phyloP scores from a whole-genome alignment of 2,329 filamentous ascomycete species.

The Stagonosporopsis rhizophila region DNA sequence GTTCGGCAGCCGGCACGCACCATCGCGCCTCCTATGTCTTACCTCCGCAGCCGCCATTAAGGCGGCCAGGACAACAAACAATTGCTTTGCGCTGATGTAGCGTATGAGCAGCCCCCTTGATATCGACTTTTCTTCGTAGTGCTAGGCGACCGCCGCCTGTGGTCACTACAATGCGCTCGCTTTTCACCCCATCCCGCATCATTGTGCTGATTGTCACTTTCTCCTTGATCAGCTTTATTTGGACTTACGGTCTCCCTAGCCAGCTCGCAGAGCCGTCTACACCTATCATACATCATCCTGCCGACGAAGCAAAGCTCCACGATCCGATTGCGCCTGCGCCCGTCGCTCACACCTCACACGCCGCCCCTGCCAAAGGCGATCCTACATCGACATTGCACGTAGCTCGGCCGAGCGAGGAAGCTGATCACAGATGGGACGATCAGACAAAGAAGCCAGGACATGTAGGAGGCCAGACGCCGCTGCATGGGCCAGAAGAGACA shows the following conservation, averaged over 20 bases:
- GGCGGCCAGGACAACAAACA: not conserved
- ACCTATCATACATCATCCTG: conserved; percentile 36
- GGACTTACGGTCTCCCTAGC: conserved; percentile 39
- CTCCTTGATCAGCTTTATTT: conserved; percentile 42
- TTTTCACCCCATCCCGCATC: conserved; percentile 43
- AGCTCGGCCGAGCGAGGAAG: conserved; percentile 17
- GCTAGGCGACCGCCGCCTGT: conserved; percentile 4
- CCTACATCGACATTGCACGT: conserved; percentile 2
- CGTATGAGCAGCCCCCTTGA: not conserved
- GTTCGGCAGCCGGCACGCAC: conserved; percentile 8
- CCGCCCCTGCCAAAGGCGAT: conserved; percentile 1
- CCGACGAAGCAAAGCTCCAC: conserved; percentile 28
- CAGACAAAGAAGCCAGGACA: conserved; percentile 5
- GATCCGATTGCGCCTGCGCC: conserved; percentile 32
- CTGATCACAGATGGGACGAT: conserved; percentile 27
- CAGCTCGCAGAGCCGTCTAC: conserved; percentile 26
- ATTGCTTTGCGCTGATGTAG: conserved; percentile 12
- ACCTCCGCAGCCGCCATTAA: not conserved
- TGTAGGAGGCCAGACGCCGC: conserved; percentile 1
- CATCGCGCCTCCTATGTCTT: not conserved
- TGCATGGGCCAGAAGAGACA: conserved; percentile 15
- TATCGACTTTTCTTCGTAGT: not conserved
- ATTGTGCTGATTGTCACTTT: conserved; percentile 35
- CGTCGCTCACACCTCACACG: conserved; percentile 17
- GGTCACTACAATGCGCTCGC: conserved; percentile 34